phyloP scores from a whole-genome alignment of 1,284 basidiomycete genomes.

The Apiotrichum montevideense region DNA sequence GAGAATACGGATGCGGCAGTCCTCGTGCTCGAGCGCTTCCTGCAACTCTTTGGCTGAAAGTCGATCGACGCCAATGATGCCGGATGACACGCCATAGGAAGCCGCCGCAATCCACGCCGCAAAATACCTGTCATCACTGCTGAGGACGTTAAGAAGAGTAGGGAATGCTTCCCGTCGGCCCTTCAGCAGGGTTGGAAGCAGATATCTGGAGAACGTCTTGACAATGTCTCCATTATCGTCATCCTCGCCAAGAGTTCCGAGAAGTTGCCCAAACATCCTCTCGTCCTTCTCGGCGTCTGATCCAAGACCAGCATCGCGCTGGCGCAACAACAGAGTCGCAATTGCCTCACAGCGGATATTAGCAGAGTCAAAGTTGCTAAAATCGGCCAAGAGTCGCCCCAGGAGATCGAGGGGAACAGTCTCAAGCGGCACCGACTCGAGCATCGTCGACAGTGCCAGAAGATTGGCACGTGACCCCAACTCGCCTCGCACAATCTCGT shows the following conservation, averaged over 20 bases:
- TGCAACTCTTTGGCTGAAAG: constrained; percentile 21
- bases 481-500: constrained; percentile 7
- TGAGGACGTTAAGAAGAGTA: constrained; percentile 20
- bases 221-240: neutral
- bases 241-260: constrained; percentile 21
- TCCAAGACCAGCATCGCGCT: neutral
- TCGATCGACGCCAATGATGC: constrained; percentile 17
- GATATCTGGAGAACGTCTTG: constrained; percentile 23
- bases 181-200: constrained; percentile 30
- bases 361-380: constrained; percentile 21
- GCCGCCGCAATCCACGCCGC: constrained; percentile 37
- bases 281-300: constrained; percentile 6
- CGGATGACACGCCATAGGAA: constrained; percentile 29
- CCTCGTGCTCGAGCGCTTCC: constrained; percentile 29
- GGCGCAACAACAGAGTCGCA: constrained; percentile 16
- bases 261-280: constrained; percentile 19
- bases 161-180: constrained; percentile 8
- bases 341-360: constrained; percentile 24
- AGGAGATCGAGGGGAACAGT: constrained; percentile 19
- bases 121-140: constrained; percentile 12
- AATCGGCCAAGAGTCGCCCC: constrained; percentile 19
- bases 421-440: constrained; percentile 19
- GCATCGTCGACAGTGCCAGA: constrained; percentile 17
- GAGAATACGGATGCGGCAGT: constrained; percentile 26
- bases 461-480: constrained; percentile 18